phyloP scores from a whole-genome alignment of 768 basidiomycete species.

The Mycena latifolia region DNA sequence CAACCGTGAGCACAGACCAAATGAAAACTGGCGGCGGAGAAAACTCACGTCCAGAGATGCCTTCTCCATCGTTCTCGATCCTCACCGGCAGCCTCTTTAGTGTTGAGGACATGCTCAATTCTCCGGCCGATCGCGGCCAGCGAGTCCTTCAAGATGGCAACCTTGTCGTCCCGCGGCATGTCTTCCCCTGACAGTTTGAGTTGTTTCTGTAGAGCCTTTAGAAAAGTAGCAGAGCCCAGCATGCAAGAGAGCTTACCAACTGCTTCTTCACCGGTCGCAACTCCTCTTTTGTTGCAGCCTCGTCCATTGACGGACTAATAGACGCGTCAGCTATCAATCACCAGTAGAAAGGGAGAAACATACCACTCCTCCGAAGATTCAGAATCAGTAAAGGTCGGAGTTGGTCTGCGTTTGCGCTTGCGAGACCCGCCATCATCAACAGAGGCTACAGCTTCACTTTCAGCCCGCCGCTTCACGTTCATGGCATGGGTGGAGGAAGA shows the following conservation, averaged over 20 bases:
- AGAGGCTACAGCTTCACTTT: conserved; percentile 87
- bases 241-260: conserved; percentile 64
- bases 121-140: conserved; percentile 93
- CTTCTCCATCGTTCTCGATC: conserved; percentile 90
- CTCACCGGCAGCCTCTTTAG: conserved; percentile 84
- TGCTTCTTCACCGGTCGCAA: conserved; percentile 97
- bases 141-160: conserved; percentile 95
- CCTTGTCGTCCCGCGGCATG: conserved; percentile 95
- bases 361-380: conserved; percentile 94
- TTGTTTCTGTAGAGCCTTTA: conserved; percentile 76
- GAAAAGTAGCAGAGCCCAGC: background rate
- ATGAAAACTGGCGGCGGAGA: background rate
- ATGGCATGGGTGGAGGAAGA: conserved; percentile 75
- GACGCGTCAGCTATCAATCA: background rate
- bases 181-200: conserved; percentile 94
- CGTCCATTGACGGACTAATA: conserved; percentile 93
- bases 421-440: conserved; percentile 77
- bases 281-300: conserved; percentile 92
- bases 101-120: conserved; percentile 85
- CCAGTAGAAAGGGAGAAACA: conserved; percentile 46
- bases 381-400: conserved; percentile 96
- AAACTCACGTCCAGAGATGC: conserved; percentile 93
- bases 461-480: conserved; percentile 80
- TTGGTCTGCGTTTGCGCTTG: conserved; percentile 93
- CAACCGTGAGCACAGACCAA: conserved; percentile 14